Percentiles rank a stretch among this genome's conserved stretches.
These are phyloP conservation scores for Melanopsichium pennsylvanicum DNA, from an alignment of 1,284 basidiomycete genomes.

Conservation along the genomic window DNA sequence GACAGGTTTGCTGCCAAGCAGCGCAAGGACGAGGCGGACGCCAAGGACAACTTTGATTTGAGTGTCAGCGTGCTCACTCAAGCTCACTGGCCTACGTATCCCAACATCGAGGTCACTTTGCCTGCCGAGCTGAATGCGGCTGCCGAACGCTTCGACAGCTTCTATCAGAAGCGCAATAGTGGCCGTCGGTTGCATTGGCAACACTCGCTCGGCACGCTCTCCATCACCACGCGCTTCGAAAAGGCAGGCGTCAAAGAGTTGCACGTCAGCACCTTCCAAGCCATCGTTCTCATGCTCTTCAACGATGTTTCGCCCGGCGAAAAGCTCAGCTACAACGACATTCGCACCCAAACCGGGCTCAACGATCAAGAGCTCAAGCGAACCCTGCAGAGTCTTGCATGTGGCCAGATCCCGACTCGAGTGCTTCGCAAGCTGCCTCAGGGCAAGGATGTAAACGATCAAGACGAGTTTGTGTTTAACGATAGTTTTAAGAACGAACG, in stretches of 20 bases:
- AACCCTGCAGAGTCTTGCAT: constrained; percentile 89
- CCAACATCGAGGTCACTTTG: constrained; percentile 44
- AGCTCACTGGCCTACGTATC: constrained; percentile 71
- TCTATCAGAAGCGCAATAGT: constrained; percentile 59
- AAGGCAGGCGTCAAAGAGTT: constrained; percentile 80
- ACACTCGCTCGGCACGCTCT: constrained; percentile 59
- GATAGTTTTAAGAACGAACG: constrained; percentile 81
- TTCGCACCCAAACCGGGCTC: constrained; percentile 77
- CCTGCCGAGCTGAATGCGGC: constrained; percentile 39
- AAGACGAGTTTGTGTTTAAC: constrained; percentile 84
- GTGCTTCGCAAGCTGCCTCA: constrained; percentile 82
- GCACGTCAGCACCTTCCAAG: constrained; percentile 88
- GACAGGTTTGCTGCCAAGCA: constrained; percentile 66
- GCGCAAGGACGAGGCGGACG: constrained; percentile 20
- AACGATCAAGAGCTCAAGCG: constrained; percentile 73
- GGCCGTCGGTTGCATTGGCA: constrained; percentile 63
- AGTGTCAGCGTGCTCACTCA: constrained; percentile 70
- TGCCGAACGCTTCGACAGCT: constrained; percentile 47
- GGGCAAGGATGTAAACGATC: constrained; percentile 80
- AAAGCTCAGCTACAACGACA: constrained; percentile 75
- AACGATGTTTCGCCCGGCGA: constrained; percentile 69
- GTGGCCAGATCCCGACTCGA: constrained; percentile 78
- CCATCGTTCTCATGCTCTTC: constrained; percentile 87
- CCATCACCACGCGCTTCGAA: constrained; percentile 64
- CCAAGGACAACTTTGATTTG: constrained; percentile 66